Evolutionary conservation across 2,329 filamentous ascomycete species (phyloP), one percentile per base, ranked within the genome.

Genomic region (Trichoderma brevicompactum): DNA sequence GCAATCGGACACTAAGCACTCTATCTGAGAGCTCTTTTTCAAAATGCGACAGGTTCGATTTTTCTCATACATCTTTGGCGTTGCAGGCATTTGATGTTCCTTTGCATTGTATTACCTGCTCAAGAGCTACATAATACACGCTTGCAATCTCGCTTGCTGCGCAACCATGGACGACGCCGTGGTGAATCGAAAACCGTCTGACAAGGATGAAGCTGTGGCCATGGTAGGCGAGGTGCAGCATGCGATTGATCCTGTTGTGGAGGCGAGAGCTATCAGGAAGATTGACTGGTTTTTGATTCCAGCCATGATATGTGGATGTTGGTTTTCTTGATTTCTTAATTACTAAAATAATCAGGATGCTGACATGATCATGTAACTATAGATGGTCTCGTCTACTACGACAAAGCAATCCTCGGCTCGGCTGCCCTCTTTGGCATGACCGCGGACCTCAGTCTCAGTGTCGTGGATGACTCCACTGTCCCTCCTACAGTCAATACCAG

Each of bases 391-490:
- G 78, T 80, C 3, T 80, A 80, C 71, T 81, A 80, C 66, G 79
- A 80, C 73, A 80, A 89, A 80, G 90, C 90, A 7, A 92, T 93
- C 67, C 80, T 93, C 2, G 90, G 90, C 17, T 87, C 86, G 28
- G 90, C 90, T 0, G 87, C 84, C 1, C 83, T 93, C 12, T 92
- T 93, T 73, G 90, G 90, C 68, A 92, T 93, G 89, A 92, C 89
- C 0, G 78, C 79, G 3, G 89, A 92, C 72, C 82, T 93, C 3
- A 68, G 79, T 1, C 83, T 93, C 48, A 81, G 81, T 36, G 77
- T 90, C 4, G 77, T 84, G 12, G 75, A 81, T 69, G 46, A 68
- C 2, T 71, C 74, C 1, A 78, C 77, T 0, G 74, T 70, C 1
- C 87, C 88, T 0, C 82, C 84, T 0, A 84, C 83, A 0, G 84